These are phyloP conservation scores for Ogataea hybrid DNA, from an alignment of 1,139 yeast genomes.

Conservation along the genomic window DNA sequence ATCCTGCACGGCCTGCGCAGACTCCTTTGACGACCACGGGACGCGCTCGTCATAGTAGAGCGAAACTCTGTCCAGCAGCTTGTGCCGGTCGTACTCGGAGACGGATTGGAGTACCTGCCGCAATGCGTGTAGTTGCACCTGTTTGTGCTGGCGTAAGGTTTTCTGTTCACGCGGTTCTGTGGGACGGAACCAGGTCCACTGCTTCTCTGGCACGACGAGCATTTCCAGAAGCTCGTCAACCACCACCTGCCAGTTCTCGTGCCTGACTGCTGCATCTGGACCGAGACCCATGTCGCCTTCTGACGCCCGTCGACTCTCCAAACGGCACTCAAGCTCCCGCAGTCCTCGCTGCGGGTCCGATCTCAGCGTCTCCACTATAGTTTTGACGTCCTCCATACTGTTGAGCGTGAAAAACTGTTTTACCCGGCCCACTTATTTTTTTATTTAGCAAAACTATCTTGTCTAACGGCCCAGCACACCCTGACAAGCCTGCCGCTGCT, in stretches of 20 bases:
- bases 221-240: neutral
- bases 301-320: neutral
- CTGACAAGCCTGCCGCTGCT: neutral
- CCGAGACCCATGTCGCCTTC: no score
- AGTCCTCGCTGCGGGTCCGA: neutral
- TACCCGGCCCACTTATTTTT: slow-evolving; percentile 8
- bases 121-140: neutral
- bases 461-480: neutral
- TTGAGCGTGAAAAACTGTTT: neutral
- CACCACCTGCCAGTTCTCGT: neutral
- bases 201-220: neutral
- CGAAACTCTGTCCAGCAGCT: slow-evolving; percentile 2
- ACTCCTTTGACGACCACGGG: slow-evolving; percentile 17
- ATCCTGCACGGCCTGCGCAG: neutral
- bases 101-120: neutral
- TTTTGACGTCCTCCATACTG: neutral
- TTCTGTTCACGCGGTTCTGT: neutral
- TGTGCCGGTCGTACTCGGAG: neutral
- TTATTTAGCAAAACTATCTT: slow-evolving; percentile 4
- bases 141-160: neutral
- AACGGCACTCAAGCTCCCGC: neutral
- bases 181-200: neutral
- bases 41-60: slow-evolving; percentile 6
- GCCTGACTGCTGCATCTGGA: neutral
- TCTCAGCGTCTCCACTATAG: neutral